Base-by-base conservation (phyloP, 208 protist genomes). In the Leishmania martiniquensis region DNA sequence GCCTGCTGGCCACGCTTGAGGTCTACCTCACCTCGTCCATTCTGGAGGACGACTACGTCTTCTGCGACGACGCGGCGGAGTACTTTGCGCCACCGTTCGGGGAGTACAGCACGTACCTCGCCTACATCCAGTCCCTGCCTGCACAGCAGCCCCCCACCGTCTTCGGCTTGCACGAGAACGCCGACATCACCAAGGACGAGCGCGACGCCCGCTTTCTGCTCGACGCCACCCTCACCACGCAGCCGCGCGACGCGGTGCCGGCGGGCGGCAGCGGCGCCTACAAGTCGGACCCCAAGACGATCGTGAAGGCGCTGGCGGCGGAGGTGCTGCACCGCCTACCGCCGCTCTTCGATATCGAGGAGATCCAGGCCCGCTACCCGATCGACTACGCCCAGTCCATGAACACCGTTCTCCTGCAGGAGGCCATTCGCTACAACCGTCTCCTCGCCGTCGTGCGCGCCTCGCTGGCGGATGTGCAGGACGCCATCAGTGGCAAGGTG, bases 391-490 rank as follows among this genome's bases (percentile, higher is more conserved):
- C 89, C 34, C 96, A 99, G 85, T 97, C 91, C 44, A 99, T 99
- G 98, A 99, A 99, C 89, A 99, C 97, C 10, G 98, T 98, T 44
- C 87, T 99, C 42, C 80, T 98, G 63, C 98, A 99, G 82, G 96
- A 98, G 84, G 87, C 87, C 2, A 97, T 97, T 62, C 92, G 96
- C 39, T 98, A 98, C 82, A 99, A 99, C 80, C 88, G 93, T 37
- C 93, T 99, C 22, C 83, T 99, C 4, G 76, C 78, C 25, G 86
- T 98, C 39, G 95, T 99, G 72, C 89, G 95, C 22, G 77, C 87
- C 44, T 95, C 97, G n/a, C 91, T 99, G 39, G 81, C 86, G 17
- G 98, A 99, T 42, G 84, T 99, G 70, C 91, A 98, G 80, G 97
- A 99, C 69, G 98, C 97, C 44, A 96, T 99, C 68, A 93, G 91